Evolutionary conservation across 2,329 filamentous ascomycete species (phyloP), one percentile per base, ranked within the genome.

Genomic region (Pseudocercospora crystallina): DNA sequence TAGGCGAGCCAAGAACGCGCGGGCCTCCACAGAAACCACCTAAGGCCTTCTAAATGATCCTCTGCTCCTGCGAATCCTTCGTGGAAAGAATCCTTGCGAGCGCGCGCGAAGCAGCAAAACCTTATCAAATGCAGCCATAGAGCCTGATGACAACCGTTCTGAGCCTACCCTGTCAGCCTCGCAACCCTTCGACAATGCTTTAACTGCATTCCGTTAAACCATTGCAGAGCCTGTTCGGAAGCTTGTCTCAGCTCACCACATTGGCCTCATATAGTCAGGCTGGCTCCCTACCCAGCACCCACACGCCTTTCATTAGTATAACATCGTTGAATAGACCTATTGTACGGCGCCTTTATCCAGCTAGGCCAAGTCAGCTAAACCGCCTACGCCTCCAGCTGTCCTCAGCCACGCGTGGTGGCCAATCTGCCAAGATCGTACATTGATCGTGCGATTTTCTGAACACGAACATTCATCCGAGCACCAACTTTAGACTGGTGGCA

Each of bases 231-330:
- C 43, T 49, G 47, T 47, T 26, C 30, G 36, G 51, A 52, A 48
- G 55, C 49, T 55, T 53, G 43, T 57, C 52, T 53, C 49, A 58
- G 55, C 55, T 58, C 32, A 35, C 34, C 26, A n/a, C 42, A 45
- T 7, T 15, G n/a, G 32, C 33, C 37, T 33, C 37, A 48, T 53
- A 45, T 45, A 49, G 41, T 30, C 46, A 26, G 20, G 20, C 20
- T 29, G 30, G 30, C 26, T 32, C 17, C 8, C 32, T 40, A 34
- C 45, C 14, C 45, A 15, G 20, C 30, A 20, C 32, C 33, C 36
- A 5, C n/a, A 47, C 40, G 20, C 12, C 15, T 20, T 45, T 30
- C 39, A 42, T 30, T 11, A 30, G 33, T 41, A 46, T 42, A 39
- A 43, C 14, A 7, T 26, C 20, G 20, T 26, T 26, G 20, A 26